These are phyloP conservation scores for Saussurea involucrata DNA, from an alignment of 129 eudicot species.

Conservation along the genomic window DNA sequence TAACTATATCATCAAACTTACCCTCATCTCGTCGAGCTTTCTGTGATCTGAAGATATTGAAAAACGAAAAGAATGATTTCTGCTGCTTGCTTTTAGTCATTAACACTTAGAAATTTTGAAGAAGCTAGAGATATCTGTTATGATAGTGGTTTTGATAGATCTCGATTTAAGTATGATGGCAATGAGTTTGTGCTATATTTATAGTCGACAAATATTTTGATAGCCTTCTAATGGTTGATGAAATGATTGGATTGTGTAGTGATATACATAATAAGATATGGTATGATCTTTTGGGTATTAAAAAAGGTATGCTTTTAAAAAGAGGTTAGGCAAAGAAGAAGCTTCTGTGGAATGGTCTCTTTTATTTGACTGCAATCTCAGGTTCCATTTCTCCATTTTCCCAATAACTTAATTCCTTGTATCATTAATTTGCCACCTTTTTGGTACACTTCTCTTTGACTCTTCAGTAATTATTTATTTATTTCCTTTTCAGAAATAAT, in stretches of 20 bases:
- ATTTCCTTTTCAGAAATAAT: not conserved
- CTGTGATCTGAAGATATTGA: not conserved
- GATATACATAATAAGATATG: not conserved
- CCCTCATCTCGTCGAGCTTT: conserved; percentile 9
- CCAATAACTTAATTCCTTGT: not conserved
- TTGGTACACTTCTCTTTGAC: not conserved
- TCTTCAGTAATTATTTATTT: not conserved
- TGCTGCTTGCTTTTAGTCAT: conserved; percentile 11
- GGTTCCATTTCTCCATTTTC: not conserved
- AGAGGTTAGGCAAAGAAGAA: conserved; percentile 20
- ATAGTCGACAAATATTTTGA: not conserved
- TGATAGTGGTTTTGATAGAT: not conserved
- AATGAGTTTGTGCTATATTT: conserved; percentile 10
- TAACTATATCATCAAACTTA: conserved; percentile 3
- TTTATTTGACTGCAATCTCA: not conserved
- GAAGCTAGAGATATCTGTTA: not conserved
- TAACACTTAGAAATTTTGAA: not conserved
- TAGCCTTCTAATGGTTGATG: not conserved
- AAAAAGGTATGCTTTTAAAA: not conserved
- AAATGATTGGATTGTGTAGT: not conserved
- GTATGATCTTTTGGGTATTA: not conserved
- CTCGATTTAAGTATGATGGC: not conserved
- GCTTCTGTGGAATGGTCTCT: conserved; percentile 6
- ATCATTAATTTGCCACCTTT: not conserved
- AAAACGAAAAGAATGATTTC: conserved; percentile 12